phyloP scores from a whole-genome alignment of 163 green algal genomes.

The Volvox carteri region DNA sequence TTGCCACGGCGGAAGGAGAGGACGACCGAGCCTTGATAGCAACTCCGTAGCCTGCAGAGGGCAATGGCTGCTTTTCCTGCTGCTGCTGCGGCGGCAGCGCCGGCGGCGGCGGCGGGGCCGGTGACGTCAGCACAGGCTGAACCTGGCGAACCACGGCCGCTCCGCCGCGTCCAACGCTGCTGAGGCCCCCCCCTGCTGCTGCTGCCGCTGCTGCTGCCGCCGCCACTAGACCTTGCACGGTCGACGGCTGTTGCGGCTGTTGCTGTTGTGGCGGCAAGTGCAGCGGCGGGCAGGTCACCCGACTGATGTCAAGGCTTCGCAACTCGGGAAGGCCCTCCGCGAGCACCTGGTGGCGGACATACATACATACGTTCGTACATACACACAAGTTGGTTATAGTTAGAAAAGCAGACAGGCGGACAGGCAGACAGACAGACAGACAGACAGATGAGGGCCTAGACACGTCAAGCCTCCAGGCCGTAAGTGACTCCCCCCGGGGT shows the following conservation, averaged over 20 bases:
- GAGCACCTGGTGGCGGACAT: too few relatives aligned
- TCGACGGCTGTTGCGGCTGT: background rate
- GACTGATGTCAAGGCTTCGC: background rate
- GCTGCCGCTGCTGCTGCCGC: background rate
- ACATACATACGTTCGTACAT: too few relatives aligned
- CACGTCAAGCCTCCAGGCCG: too few relatives aligned
- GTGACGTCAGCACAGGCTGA: too few relatives aligned
- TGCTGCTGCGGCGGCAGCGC: background rate
- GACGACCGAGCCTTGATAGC: background rate
- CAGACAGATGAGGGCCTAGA: too few relatives aligned
- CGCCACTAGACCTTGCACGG: background rate
- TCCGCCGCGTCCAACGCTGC: too few relatives aligned
- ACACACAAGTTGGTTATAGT: too few relatives aligned
- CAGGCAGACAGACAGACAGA: too few relatives aligned
- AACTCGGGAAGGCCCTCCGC: background rate
- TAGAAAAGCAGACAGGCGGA: too few relatives aligned
- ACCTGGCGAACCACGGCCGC: too few relatives aligned
- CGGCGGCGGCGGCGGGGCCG: background rate
- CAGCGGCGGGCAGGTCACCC: slow-evolving; percentile 38
- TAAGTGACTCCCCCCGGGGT: too few relatives aligned
- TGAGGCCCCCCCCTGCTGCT: background rate
- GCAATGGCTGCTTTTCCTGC: background rate
- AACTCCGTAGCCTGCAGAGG: background rate
- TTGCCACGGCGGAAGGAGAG: background rate
- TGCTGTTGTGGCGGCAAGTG: background rate